Conservation (phyloP, 2,329 filamentous ascomycete species). For the Diaporthe batatas region DNA sequence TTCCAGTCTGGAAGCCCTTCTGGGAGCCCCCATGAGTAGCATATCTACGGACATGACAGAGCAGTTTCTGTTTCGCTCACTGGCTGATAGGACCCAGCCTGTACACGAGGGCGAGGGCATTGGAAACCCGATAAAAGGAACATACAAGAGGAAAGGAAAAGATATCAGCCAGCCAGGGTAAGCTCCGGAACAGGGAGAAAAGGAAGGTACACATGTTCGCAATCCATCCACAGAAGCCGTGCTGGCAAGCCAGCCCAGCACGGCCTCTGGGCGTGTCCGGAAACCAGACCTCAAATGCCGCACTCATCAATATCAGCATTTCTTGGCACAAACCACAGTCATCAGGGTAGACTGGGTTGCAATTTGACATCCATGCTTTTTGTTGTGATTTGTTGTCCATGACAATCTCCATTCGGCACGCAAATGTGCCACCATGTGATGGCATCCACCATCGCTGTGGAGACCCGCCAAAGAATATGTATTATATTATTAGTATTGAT, state of each 20-base stretch:
- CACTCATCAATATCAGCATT: conserved; percentile 84
- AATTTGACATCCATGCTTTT: conserved; percentile 99
- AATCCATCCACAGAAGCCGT: conserved; percentile 51
- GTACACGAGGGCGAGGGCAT: neutral
- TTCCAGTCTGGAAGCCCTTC: neutral
- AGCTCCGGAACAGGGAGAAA: neutral
- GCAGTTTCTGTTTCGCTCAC: neutral
- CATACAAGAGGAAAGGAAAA: neutral
- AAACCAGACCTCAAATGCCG: conserved; percentile 47
- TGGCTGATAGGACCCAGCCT: neutral
- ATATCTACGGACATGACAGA: neutral
- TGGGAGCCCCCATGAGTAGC: too few species aligned
- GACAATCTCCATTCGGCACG: neutral
- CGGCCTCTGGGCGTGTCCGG: conserved; percentile 41
- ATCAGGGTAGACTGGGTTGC: conserved; percentile 83
- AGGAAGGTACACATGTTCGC: conserved; percentile 48
- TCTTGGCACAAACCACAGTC: conserved; percentile 98
- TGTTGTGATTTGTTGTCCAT: neutral
- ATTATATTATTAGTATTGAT: conserved; percentile 43
- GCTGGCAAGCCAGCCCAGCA: conserved; percentile 40
- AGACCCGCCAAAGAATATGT: conserved; percentile 22
- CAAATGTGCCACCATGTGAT: neutral
- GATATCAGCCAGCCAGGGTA: neutral
- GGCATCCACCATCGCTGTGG: neutral
- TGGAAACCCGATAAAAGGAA: too few species aligned